Evolutionary conservation across 2,329 filamentous ascomycete genomes (phyloP), one percentile per base, ranked within the genome.

Genomic region (Penicillium rolfsii): DNA sequence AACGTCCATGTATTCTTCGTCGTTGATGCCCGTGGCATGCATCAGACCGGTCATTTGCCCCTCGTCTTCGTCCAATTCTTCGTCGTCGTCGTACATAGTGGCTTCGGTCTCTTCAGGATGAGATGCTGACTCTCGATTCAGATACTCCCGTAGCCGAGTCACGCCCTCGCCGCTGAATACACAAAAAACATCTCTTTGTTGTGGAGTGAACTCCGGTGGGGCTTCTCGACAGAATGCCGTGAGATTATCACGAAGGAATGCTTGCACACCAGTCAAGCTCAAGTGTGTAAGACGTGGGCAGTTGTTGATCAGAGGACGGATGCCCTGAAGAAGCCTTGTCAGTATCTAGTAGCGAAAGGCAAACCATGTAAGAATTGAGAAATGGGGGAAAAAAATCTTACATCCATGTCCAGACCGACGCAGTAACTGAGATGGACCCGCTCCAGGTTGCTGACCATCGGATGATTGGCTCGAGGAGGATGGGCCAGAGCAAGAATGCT

Each of bases 401-500:
- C 93, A 76, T 87, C 85, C 54, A 97, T 83, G 1, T 90, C 95
- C 55, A 99, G 79, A 65, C 91, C 89, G 43, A 91, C 87, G 78
- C 95, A 99, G 75, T 99, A 98, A 76, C 93, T 97, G 41, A 99
- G 84, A 81, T 99, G 95, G 9, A 99, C 95, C 68, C 95, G 86
- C 80, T 99, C 95, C 28, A 99, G 81, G 52, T 86, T 84, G 70
- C 90, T 93, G 60, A 84, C 83, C 81, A 87, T 64, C 80, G 85
- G 68, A 83, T 86, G 68, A 80, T 83, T 52, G 75, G 81, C 62
- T 80, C 76, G 59, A 75, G 77, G 69, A 1, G 89, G 87, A 66
- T 88, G 87, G 7, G 94, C 93, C 66, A 98, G 82, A 22, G 92
- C 91, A 65, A 90, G 83, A 56, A 99, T 96, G 68, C 93, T 97